Base-by-base conservation (phyloP, 2,329 filamentous ascomycete species). In the Claviceps sorghi region DNA sequence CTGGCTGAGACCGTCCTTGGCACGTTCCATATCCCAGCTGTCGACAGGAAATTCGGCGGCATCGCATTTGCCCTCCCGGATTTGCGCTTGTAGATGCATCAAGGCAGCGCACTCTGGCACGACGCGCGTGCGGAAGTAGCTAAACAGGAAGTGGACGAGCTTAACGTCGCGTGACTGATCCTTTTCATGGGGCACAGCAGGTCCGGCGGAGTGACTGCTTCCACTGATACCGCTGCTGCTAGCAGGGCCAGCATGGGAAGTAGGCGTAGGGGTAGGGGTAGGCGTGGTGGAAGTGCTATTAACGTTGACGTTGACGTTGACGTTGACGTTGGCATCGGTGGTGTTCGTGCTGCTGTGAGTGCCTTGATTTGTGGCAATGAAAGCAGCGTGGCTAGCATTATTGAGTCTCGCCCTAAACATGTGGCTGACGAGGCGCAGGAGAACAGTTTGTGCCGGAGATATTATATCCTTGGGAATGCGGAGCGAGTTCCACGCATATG, bases 1-100 rank as follows among this genome's bases (percentile, higher is more conserved):
- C 66, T 96, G 90, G 50, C 90, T 88, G 1, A 97, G 80, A 0
- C 91, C 91, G 62, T 97, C 91, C 65, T 95, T 95, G 54, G 94
- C 91, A 15, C 91, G 82, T 65, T 97, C 91, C 85, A 97, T 95
- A 61, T 97, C 91, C 91, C 91, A 97, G 47, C 89, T 78, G 61
- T 97, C 94, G 1, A 96, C 82, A 0, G 91, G 91, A 61, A 96
- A 97, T 61, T 96, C 90, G 56, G 87, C 82, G 0, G 88, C 82
- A 55, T 91, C 79, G 17, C 84, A 81, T 53, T 82, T 76, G 34
- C 84, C 82, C 42, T 84, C 82, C 43, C 88, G 83, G 36, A 96
- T 95, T 63, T 95, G 86, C 17, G 88, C 87, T 69, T 97, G 91
- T 3, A 95, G 77, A 62, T 93, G 88, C 71, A 97, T 95, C 40